Conservation (phyloP, 208 protist species). For the Leishmania mexicana region DNA sequence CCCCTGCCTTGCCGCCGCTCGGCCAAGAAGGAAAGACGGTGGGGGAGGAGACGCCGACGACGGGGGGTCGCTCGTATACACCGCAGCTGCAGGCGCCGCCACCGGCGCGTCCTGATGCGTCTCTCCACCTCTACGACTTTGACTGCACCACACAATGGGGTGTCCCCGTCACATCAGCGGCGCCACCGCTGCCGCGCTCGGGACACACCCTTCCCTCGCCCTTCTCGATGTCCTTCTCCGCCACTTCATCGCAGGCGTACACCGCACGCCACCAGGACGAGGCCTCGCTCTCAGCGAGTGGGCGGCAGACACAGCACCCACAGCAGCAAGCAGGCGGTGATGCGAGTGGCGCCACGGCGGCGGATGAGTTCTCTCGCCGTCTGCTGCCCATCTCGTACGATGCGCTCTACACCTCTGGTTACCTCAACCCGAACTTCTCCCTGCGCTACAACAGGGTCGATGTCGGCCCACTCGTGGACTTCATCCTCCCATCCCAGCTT, state of each 20-base stretch:
- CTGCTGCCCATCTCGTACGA: constrained; percentile 45
- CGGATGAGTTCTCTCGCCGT: constrained; percentile 25
- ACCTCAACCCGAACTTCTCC: constrained; percentile 59
- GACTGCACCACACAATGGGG: constrained; percentile 31
- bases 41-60: background rate
- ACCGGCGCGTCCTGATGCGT: background rate
- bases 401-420: constrained; percentile 45
- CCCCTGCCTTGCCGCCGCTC: background rate
- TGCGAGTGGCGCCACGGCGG: background rate
- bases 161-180: no score
- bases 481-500: constrained; percentile 30
- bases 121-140: constrained; percentile 12
- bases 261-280: background rate
- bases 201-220: background rate
- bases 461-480: constrained; percentile 58
- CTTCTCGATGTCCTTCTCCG: background rate
- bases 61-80: background rate
- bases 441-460: constrained; percentile 39
- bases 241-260: background rate
- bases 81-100: background rate
- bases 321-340: background rate
- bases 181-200: constrained; percentile 1
- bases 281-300: background rate
- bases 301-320: background rate
- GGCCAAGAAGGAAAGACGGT: background rate